A percentile compares a stretch with the other conserved stretches of the same genome.
These are phyloP conservation scores for Colletotrichum horii DNA, from an alignment of 2,329 filamentous ascomycete genomes.

Conservation along the genomic window DNA sequence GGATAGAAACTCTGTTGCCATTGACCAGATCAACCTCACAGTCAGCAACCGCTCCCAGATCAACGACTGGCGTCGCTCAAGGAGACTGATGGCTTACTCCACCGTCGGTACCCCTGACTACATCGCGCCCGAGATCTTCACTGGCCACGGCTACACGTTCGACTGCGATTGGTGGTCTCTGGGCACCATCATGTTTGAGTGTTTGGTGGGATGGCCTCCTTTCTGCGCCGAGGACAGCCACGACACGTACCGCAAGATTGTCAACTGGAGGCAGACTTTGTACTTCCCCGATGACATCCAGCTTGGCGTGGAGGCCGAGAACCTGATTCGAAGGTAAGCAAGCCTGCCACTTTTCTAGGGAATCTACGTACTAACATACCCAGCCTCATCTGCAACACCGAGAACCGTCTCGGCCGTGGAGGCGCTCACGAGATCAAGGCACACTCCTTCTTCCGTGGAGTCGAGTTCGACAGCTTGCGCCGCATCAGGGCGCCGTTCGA, in stretches of 20 bases:
- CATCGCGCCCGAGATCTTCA: conserved; percentile 98
- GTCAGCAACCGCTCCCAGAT: conserved; percentile 98
- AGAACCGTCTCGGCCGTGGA: conserved; percentile 86
- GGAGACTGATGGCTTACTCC: conserved; percentile 95
- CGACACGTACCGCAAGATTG: conserved; percentile 98
- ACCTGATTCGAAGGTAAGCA: conserved; percentile 84
- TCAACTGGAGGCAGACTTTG: conserved; percentile 94
- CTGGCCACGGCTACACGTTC: conserved; percentile 92
- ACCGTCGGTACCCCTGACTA: conserved; percentile 98
- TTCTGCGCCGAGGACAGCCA: conserved; percentile 98
- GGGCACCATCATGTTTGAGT: conserved; percentile 99
- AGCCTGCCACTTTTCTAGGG: not conserved
- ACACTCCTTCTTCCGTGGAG: conserved; percentile 95
- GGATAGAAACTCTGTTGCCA: conserved; percentile 91
- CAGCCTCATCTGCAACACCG: conserved; percentile 92
- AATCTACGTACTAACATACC: conserved; percentile 11
- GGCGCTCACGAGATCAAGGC: conserved; percentile 92
- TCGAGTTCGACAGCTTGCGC: conserved; percentile 91
- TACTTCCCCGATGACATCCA: conserved; percentile 97
- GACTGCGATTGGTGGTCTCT: conserved; percentile 99
- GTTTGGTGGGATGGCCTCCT: conserved; percentile 96
- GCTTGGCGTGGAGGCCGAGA: conserved; percentile 86
- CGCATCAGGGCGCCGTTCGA: conserved; percentile 96
- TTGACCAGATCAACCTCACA: conserved; percentile 97
- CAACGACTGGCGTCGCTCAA: conserved; percentile 97